These are phyloP conservation scores for Eucalyptus microcorys DNA, from an alignment of 345 rosid genomes.

Conservation along the genomic window DNA sequence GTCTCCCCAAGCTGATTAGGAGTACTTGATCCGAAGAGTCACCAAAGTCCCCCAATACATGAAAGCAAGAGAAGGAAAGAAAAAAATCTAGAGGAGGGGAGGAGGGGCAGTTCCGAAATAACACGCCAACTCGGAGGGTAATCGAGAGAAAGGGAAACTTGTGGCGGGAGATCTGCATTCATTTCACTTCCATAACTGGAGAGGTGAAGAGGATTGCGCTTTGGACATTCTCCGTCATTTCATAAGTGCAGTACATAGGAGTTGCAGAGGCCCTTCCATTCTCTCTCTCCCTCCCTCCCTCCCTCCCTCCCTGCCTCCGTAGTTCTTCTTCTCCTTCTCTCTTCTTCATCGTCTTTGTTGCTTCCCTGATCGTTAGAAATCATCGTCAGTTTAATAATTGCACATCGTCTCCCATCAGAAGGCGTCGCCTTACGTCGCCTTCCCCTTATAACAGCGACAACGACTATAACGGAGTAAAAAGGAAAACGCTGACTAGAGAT, in stretches of 20 bases:
- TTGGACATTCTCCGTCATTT: neutral
- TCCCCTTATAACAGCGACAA: neutral
- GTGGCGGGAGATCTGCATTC: neutral
- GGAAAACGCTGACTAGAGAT: neutral
- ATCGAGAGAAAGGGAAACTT: neutral
- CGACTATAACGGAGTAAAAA: neutral
- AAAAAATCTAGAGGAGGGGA: neutral
- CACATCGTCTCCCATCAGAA: neutral
- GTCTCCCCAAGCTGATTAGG: neutral
- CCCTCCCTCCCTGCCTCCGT: neutral
- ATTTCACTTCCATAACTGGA: neutral
- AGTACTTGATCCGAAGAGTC: neutral
- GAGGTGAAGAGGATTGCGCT: neutral
- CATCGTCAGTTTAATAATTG: neutral
- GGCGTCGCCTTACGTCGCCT: neutral
- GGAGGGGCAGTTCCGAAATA: neutral
- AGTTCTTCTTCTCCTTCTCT: neutral
- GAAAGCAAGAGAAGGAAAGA: neutral
- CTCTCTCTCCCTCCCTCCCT: neutral
- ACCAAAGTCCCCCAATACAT: neutral
- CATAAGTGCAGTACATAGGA: neutral
- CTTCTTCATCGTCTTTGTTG: neutral
- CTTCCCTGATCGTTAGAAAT: neutral
- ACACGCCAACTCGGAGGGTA: neutral
- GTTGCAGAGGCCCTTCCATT: neutral